A percentile compares a stretch with the other conserved stretches of the same genome.
Evolutionary conservation across 1,284 basidiomycete species (phyloP).

Genomic region (Grifola frondosa): DNA sequence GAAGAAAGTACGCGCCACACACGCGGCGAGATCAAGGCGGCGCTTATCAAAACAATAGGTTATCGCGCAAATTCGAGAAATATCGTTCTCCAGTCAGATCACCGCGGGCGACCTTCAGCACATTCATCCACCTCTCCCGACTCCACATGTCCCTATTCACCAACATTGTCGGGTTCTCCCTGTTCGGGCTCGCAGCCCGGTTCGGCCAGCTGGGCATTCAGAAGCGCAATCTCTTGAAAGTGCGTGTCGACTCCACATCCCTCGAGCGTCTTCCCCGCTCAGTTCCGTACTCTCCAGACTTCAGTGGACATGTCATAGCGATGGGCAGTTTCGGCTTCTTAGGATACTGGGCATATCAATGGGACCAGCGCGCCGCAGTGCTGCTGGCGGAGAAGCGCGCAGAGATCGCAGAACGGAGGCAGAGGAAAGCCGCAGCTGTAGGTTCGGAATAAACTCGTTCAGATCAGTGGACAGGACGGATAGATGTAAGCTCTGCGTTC

Average conservation of each 20-base stretch:
- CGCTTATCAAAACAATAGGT: neutral
- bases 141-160: conserved; percentile 67
- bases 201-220: conserved; percentile 83
- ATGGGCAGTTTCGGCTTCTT: conserved; percentile 65
- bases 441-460: conserved; percentile 6
- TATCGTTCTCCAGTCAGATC: too few relatives aligned
- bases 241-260: conserved; percentile 40
- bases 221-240: conserved; percentile 65
- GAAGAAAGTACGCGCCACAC: neutral
- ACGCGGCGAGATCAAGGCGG: conserved; percentile 4
- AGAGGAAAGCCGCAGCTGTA: conserved; percentile 34
- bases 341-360: conserved; percentile 69
- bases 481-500: too few relatives aligned
- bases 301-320: conserved; percentile 61
- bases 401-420: conserved; percentile 52
- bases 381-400: conserved; percentile 61
- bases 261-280: neutral
- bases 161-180: conserved; percentile 75
- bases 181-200: conserved; percentile 75
- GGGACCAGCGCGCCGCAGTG: conserved; percentile 59
- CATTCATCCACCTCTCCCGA: conserved; percentile 4
- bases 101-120: neutral
- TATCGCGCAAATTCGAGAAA: conserved; percentile 4
- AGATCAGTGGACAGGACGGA: too few relatives aligned
- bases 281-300: conserved; percentile 42